A percentile compares a stretch with the other conserved stretches of the same genome.
These are phyloP conservation scores for Holtermanniella nyarrowii DNA, from an alignment of 768 basidiomycete species.

Conservation along the genomic window DNA sequence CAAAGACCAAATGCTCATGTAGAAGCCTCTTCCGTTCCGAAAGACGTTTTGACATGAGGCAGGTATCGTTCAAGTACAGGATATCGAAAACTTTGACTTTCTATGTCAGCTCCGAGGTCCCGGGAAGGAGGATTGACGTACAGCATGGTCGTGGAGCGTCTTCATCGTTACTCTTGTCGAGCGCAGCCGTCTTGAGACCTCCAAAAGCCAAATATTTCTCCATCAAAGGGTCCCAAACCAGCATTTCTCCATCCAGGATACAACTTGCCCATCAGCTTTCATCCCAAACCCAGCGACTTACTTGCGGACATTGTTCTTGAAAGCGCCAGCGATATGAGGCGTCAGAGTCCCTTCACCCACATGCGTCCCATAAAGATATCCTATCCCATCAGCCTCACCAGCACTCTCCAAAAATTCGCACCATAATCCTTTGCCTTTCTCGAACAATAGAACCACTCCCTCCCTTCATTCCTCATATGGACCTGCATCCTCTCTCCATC, in stretches of 20 bases:
- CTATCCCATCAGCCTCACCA: constrained; percentile 5
- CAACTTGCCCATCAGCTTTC: constrained; percentile 49
- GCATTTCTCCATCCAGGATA: constrained; percentile 94
- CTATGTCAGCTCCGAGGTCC: neutral
- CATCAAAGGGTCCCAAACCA: constrained; percentile 90
- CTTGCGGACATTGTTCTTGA: constrained; percentile 70
- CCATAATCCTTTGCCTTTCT: constrained; percentile 48
- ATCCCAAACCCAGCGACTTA: constrained; percentile 42
- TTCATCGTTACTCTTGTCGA: constrained; percentile 53
- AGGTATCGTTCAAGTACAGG: constrained; percentile 62
- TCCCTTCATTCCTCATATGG: constrained; percentile 72
- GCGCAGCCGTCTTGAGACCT: constrained; percentile 80
- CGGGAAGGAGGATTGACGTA: constrained; percentile 43
- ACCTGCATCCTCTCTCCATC: constrained; percentile 95
- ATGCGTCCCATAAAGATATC: constrained; percentile 73
- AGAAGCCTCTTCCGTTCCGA: constrained; percentile 71
- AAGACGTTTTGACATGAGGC: constrained; percentile 61
- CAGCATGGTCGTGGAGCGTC: constrained; percentile 81
- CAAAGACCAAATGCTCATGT: constrained; percentile 40
- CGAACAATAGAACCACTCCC: constrained; percentile 82
- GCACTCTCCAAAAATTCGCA: constrained; percentile 37
- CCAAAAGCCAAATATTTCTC: constrained; percentile 86
- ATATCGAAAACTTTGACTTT: constrained; percentile 97
- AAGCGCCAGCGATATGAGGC: constrained; percentile 66
- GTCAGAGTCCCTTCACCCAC: constrained; percentile 76